A percentile compares a stretch with the other conserved stretches of the same genome.
Conservation (phyloP, 108 stramenopile species). For the Craspedostauros australis region DNA sequence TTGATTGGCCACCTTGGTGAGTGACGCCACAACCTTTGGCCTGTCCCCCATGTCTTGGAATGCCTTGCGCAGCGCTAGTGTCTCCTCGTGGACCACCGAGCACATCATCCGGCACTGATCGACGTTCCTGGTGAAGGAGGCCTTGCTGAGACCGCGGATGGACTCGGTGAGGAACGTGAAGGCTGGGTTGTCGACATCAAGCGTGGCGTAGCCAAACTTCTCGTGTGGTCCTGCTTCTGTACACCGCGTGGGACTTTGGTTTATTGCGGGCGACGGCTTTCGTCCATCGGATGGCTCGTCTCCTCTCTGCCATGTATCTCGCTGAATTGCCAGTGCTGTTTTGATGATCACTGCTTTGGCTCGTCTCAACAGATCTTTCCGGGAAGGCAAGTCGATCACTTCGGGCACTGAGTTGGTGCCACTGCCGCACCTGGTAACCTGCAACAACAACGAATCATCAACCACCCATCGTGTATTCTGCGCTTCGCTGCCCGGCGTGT, state of each 20-base stretch:
- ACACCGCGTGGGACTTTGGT: no score
- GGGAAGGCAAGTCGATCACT: slow-evolving; percentile 1
- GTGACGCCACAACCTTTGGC: neutral
- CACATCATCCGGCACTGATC: no score
- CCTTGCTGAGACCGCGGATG: slow-evolving; percentile 40
- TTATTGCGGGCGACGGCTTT: no score
- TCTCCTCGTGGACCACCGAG: slow-evolving; percentile 23
- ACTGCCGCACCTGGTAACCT: neutral
- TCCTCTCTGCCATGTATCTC: no score
- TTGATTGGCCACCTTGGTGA: slow-evolving; percentile 16
- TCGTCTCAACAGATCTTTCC: slow-evolving; percentile 7
- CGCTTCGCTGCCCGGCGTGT: neutral
- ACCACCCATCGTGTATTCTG: neutral
- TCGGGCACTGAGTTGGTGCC: neutral
- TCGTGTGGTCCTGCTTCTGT: no score
- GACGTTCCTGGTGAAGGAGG: no score
- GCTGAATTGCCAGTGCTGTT: slow-evolving; percentile 50
- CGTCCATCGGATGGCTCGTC: no score
- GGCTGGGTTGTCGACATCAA: no score
- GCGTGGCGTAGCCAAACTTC: no score
- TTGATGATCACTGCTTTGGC: slow-evolving; percentile 29
- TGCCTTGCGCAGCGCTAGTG: slow-evolving; percentile 32
- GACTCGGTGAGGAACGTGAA: no score
- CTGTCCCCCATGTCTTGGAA: slow-evolving; percentile 3
- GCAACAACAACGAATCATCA: neutral